These are phyloP conservation scores for Aquanectria penicillioides DNA, from an alignment of 2,329 filamentous ascomycete genomes.

Conservation along the genomic window DNA sequence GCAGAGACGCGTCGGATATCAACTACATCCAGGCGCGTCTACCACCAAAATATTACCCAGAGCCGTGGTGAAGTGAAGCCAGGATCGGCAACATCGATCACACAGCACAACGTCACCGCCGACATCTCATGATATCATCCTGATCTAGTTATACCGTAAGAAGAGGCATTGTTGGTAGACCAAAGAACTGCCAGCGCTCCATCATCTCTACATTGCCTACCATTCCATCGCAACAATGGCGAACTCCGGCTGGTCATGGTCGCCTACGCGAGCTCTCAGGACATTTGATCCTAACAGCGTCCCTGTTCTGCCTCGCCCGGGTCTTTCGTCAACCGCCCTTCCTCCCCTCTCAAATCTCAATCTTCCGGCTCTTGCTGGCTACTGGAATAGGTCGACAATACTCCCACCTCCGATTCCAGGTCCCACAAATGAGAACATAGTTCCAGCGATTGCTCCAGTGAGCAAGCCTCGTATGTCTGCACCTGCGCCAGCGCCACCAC, in stretches of 20 bases:
- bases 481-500: not conserved
- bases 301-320: not conserved
- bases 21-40: not conserved
- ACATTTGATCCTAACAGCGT: not conserved
- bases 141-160: not conserved
- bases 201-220: not conserved
- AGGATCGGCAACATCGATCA: not conserved
- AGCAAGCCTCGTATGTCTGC: too few species aligned
- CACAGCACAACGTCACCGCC: not conserved
- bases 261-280: not conserved
- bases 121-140: not conserved
- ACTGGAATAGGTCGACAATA: not conserved
- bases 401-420: not conserved
- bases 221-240: slow-evolving; percentile 1
- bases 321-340: not conserved
- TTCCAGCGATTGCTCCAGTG: not conserved
- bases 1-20: not conserved
- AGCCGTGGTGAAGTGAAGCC: not conserved
- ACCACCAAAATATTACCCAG: not conserved
- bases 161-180: too few species aligned
- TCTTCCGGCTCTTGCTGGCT: not conserved
- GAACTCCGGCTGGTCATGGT: slow-evolving; percentile 10
- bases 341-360: not conserved
- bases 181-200: too few species aligned
- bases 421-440: slow-evolving; percentile 4